Conservation (phyloP, 495 filamentous ascomycete genomes). For the Viridothelium virens region DNA sequence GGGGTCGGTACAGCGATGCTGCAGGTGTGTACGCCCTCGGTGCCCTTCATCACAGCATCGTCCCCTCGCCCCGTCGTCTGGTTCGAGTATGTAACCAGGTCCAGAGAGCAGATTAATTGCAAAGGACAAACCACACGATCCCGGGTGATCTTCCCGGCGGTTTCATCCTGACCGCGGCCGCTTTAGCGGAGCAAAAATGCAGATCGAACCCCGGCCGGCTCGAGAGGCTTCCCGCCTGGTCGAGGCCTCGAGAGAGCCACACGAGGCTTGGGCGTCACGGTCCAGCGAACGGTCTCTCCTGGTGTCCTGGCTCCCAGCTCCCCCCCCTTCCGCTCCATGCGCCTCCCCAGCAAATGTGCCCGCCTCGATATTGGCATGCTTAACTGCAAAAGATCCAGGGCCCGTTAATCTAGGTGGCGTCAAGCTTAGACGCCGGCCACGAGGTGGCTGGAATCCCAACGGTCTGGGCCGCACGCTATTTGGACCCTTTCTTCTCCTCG, state of each 20-base stretch:
- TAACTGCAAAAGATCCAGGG: neutral
- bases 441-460: constrained; percentile 12
- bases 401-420: constrained; percentile 3
- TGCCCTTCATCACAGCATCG: too few species aligned
- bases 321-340: neutral
- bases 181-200: neutral
- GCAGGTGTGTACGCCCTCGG: constrained; percentile 4
- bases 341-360: neutral
- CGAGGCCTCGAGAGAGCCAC: neutral
- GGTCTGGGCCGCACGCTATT: neutral
- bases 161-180: neutral
- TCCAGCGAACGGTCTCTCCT: neutral
- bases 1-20: neutral
- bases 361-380: neutral
- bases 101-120: neutral
- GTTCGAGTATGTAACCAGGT: too few species aligned
- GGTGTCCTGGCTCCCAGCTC: too few species aligned
- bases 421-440: constrained; percentile 8
- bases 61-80: too few species aligned
- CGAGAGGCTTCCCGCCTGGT: neutral
- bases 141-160: neutral
- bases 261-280: constrained; percentile 3
- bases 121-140: neutral
- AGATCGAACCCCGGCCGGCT: neutral
- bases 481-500: constrained; percentile 5